Base-by-base conservation (phyloP, 148 eudicot species). In the Fagopyrum esculentum region DNA sequence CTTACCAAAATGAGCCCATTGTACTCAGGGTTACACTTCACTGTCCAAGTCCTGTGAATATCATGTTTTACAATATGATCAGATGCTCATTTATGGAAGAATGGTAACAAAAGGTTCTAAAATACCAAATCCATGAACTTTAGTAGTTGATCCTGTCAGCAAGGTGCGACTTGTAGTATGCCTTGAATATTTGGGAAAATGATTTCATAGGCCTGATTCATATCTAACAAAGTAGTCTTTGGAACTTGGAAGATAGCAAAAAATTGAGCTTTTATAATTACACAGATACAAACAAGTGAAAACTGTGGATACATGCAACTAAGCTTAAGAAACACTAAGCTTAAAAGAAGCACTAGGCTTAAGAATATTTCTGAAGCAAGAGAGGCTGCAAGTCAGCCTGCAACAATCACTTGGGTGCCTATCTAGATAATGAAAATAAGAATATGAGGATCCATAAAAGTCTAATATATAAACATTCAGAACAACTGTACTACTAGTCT, bases 31-130 rank as follows among this genome's bases (percentile, higher is more conserved):
- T 95, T 95, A 77, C 90, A 92, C 82, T 83, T 87, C 72, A 91
- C 97, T 72, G 90, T 78, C 97, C 97, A 95, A 61, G 99, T 92
- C 99, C 98, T 95, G 87, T 76, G 80, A 69, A 46, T 69, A 69
- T 72, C 56, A 71, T 77, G 77, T 78, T 71, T 64, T 43, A 16
- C 47, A 43, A 22, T 73, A 75, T 26, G 66, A 51, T 51, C 49
- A 54, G 56, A 83, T 26, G 68, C 73, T 56, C 47, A 70, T 45
- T 17, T 3, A 46, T 69, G 51, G 11, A 71, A 45, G 55, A 4
- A 19, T 45, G 6, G 26, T 17, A 40, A 30, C 17, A 22, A 59
- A 19, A 59, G 64, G 30, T 12, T 7, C 35, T 59, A 17, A 59
- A 19, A 59, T 12, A 3, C 52, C 17, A 57, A 17, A 57, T 57